Evolutionary conservation across 495 filamentous ascomycete genomes (phyloP).

Genomic region (Darksidea phi): DNA sequence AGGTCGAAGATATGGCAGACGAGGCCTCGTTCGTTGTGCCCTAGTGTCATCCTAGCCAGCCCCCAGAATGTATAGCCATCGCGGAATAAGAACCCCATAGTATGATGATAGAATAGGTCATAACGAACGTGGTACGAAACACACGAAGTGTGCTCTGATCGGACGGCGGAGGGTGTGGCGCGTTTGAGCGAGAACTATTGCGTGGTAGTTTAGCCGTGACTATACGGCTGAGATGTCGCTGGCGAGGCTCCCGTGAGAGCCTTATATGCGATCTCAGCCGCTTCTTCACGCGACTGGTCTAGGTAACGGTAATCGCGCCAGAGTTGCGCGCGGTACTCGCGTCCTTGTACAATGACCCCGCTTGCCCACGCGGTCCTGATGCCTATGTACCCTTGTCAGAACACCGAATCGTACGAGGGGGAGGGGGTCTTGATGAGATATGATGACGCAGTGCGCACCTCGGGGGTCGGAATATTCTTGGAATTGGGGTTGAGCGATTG

Average conservation of each 20-base stretch:
- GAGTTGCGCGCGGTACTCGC: conserved; percentile 17
- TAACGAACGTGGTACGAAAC: too few relatives aligned
- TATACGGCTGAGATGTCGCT: neutral
- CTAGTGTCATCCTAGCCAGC: too few relatives aligned
- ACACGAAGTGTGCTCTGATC: too few relatives aligned
- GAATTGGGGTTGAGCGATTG: conserved; percentile 21
- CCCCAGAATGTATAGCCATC: too few relatives aligned
- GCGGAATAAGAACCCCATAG: too few relatives aligned
- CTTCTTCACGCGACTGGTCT: conserved; percentile 30
- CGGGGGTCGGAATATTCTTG: conserved; percentile 31
- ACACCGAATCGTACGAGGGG: neutral
- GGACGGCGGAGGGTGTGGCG: too few relatives aligned
- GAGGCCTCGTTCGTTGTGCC: too few relatives aligned
- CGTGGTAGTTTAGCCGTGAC: neutral
- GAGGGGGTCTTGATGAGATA: neutral
- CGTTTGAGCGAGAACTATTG: neutral
- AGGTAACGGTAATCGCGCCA: conserved; percentile 29
- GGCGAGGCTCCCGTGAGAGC: neutral
- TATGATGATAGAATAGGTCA: too few relatives aligned
- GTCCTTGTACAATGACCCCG: conserved; percentile 19
- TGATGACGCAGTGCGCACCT: conserved; percentile 6
- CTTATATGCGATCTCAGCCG: conserved; percentile 23
- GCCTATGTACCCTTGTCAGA: conserved; percentile 7
- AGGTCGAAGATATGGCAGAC: too few relatives aligned
- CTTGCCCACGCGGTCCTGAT: conserved; percentile 28